phyloP scores from a whole-genome alignment of 805 yeast species.

The Saturnispora mendoncae region DNA sequence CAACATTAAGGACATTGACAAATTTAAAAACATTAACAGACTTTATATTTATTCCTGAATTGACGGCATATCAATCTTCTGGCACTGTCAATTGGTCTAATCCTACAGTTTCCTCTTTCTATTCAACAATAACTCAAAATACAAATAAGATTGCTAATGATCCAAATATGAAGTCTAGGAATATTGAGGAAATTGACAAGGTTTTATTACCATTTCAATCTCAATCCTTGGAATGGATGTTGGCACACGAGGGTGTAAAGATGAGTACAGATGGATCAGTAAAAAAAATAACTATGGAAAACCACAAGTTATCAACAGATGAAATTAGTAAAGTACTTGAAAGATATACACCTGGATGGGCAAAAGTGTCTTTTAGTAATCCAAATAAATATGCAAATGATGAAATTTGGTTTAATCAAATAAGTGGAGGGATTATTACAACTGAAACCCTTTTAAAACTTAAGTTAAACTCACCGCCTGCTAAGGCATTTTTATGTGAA shows the following conservation, averaged over 20 bases:
- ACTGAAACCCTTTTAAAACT: conserved; percentile 22
- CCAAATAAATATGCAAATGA: background rate
- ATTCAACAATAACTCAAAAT: conserved; percentile 39
- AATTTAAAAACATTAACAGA: conserved; percentile 15
- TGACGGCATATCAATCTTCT: conserved; percentile 22
- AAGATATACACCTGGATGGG: conserved; percentile 47
- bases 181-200: conserved; percentile 18
- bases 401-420: conserved; percentile 39
- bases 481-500: conserved; percentile 71
- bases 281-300: background rate
- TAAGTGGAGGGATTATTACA: conserved; percentile 39
- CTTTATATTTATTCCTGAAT: conserved; percentile 11
- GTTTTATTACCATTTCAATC: conserved; percentile 37
- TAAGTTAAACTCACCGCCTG: conserved; percentile 20
- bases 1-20: conserved; percentile 16
- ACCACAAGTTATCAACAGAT: conserved; percentile 16
- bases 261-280: conserved; percentile 17
- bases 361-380: conserved; percentile 17
- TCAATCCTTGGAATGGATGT: conserved; percentile 48
- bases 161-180: background rate
- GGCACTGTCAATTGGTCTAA: conserved; percentile 4
- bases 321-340: conserved; percentile 30
- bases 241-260: conserved; percentile 39
- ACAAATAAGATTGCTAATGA: conserved; percentile 26
- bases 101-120: conserved; percentile 33